These are phyloP conservation scores for Saccharomycopsis microspora DNA, from an alignment of 805 yeast species.

Conservation along the genomic window DNA sequence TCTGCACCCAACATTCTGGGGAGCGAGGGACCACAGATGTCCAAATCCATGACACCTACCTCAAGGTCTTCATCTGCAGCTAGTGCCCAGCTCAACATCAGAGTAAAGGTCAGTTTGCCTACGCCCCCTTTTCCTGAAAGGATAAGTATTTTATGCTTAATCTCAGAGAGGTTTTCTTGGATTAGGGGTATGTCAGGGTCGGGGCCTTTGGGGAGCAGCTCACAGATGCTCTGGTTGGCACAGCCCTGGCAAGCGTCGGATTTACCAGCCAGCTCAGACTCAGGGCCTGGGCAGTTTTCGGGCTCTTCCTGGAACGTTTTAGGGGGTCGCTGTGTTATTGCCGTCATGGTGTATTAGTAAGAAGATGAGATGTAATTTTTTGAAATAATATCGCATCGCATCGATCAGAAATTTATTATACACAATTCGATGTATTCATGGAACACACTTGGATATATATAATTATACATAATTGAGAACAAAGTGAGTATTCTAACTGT, in stretches of 20 bases:
- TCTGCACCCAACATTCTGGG: constrained; percentile 92
- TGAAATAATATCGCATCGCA: too few species aligned
- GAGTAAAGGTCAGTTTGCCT: constrained; percentile 80
- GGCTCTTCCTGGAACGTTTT: constrained; percentile 44
- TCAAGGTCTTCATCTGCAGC: constrained; percentile 67
- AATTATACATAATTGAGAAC: too few species aligned
- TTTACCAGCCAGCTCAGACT: constrained; percentile 85
- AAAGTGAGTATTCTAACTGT: too few species aligned
- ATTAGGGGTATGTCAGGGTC: constrained; percentile 86
- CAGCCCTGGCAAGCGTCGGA: constrained; percentile 93
- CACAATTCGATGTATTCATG: too few species aligned
- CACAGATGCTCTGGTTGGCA: constrained; percentile 86
- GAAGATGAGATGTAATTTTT: too few species aligned
- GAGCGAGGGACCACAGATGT: constrained; percentile 94
- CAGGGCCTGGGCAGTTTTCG: constrained; percentile 98
- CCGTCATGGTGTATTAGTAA: too few species aligned
- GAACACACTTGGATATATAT: too few species aligned
- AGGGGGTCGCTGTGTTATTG: too few species aligned
- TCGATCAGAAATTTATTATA: too few species aligned
- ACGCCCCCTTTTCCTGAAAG: constrained; percentile 68
- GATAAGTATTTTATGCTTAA: constrained; percentile 70
- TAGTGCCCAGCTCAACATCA: constrained; percentile 94
- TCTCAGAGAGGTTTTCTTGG: constrained; percentile 47
- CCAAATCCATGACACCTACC: constrained; percentile 94
- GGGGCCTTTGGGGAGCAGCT: constrained; percentile 83